These are phyloP conservation scores for Elongisporangium senticosum DNA, from an alignment of 352 stramenopile genomes.

Conservation along the genomic window DNA sequence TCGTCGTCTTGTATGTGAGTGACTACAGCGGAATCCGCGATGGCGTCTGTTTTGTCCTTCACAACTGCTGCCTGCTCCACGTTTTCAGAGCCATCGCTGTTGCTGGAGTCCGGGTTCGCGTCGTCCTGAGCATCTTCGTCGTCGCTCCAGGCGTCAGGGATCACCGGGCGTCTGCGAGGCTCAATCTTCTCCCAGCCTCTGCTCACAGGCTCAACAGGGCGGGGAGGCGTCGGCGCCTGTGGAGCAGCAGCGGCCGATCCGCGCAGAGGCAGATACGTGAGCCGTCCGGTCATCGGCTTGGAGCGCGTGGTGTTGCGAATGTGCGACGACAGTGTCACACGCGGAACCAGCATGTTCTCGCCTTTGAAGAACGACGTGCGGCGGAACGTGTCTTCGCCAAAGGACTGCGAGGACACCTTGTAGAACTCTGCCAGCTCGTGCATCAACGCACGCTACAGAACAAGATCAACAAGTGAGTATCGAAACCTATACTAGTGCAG, in stretches of 20 bases:
- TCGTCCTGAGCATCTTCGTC: conserved; percentile 34
- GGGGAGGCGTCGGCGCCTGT: conserved; percentile 12
- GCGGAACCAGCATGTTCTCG: conserved; percentile 40
- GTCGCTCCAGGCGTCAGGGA: conserved; percentile 76
- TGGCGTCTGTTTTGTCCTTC: no score
- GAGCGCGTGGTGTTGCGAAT: conserved; percentile 22
- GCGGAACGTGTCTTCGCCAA: conserved; percentile 61
- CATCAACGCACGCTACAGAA: conserved; percentile 50
- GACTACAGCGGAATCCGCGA: no score
- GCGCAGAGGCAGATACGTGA: conserved; percentile 58
- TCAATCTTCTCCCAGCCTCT: conserved; percentile 75
- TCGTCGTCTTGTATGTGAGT: no score
- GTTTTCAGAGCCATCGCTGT: no score
- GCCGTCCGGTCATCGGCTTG: conserved; percentile 22
- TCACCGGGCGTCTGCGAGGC: conserved; percentile 26
- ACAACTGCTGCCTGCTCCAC: no score
- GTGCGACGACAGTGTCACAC: conserved; percentile 50
- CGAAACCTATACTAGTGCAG: neutral
- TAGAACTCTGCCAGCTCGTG: conserved; percentile 69
- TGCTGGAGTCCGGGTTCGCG: neutral
- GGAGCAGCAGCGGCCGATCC: conserved; percentile 13
- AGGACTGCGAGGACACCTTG: conserved; percentile 63
- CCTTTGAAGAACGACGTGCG: conserved; percentile 78
- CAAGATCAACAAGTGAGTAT: conserved; percentile 5
- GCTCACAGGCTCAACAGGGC: conserved; percentile 23